Percentiles rank a stretch among this genome's conserved stretches.
Conservation (phyloP, 2,329 filamentous ascomycete species). For the Claviceps spartinae region DNA sequence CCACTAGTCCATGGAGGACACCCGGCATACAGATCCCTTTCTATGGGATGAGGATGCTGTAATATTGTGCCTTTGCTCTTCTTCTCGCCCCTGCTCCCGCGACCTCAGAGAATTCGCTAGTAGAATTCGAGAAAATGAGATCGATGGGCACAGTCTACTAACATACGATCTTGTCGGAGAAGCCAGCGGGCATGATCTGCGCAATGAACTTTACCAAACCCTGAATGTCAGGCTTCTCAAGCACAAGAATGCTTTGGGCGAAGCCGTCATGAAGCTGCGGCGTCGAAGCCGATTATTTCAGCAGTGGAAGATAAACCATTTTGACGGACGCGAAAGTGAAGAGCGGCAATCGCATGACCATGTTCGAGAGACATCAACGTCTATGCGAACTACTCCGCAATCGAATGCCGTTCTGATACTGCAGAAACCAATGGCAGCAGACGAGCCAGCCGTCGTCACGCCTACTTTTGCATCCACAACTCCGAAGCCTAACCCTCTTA, state of each 20-base stretch:
- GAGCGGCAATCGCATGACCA: not conserved
- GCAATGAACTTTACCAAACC: conserved; percentile 36
- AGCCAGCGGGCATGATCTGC: conserved; percentile 16
- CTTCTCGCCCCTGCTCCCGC: conserved; percentile 33
- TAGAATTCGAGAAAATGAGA: conserved; percentile 44
- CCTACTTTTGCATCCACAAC: not conserved
- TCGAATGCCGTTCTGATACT: not conserved
- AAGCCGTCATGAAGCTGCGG: conserved; percentile 44
- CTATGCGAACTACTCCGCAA: conserved; percentile 2
- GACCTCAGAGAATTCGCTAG: conserved; percentile 38
- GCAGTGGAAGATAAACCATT: conserved; percentile 13
- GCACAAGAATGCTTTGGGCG: conserved; percentile 42
- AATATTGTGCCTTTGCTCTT: conserved; percentile 48
- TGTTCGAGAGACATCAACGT: not conserved
- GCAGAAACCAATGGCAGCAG: not conserved
- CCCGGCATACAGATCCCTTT: conserved; percentile 48
- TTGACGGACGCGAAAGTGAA: not conserved
- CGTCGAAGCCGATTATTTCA: conserved; percentile 35
- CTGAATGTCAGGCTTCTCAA: conserved; percentile 44
- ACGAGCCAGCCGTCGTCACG: not conserved
- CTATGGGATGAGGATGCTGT: conserved; percentile 58
- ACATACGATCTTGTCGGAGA: conserved; percentile 34
- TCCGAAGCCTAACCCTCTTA: not conserved
- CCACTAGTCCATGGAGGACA: conserved; percentile 14
- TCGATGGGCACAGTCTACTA: conserved; percentile 53